These are phyloP conservation scores for Colletotrichum karsti DNA, from an alignment of 2,329 filamentous ascomycete species.

Conservation along the genomic window DNA sequence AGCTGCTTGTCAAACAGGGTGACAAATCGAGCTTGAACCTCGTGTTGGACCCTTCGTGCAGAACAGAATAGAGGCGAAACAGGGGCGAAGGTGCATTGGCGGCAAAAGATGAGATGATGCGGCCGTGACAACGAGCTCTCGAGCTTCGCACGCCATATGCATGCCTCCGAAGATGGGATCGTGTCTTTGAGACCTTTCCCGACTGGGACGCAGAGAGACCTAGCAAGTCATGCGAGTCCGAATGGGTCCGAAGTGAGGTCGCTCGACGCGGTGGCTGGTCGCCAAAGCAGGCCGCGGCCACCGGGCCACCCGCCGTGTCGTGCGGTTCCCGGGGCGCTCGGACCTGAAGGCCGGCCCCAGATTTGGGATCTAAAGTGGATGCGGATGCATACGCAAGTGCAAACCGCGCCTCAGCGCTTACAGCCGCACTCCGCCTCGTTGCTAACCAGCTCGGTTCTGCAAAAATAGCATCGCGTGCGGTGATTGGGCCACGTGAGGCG, in stretches of 20 bases:
- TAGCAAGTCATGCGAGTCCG: constrained; percentile 24
- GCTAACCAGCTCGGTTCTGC: constrained; percentile 16
- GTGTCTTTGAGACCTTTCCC: background rate
- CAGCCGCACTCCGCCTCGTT: constrained; percentile 28
- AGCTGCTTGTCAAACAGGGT: constrained; percentile 1
- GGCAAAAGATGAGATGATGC: constrained; percentile 12
- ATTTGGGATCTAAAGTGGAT: background rate
- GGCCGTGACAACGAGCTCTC: background rate
- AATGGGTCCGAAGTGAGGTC: background rate
- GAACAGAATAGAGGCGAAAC: background rate
- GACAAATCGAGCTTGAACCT: background rate
- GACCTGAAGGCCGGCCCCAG: background rate
- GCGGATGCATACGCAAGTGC: constrained; percentile 9
- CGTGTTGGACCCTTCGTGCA: constrained; percentile 11
- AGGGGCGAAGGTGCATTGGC: background rate
- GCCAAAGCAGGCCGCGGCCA: background rate
- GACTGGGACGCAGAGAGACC: background rate
- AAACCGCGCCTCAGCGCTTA: constrained; percentile 43
- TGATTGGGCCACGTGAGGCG: background rate
- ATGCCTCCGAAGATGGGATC: constrained; percentile 10
- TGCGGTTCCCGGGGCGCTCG: constrained; percentile 7
- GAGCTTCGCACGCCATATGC: background rate
- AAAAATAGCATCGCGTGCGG: constrained; percentile 16
- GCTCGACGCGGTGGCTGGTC: background rate
- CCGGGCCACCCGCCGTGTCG: background rate